Conservation (phyloP, 2,329 filamentous ascomycete species). For the Neofusicoccum sp. region DNA sequence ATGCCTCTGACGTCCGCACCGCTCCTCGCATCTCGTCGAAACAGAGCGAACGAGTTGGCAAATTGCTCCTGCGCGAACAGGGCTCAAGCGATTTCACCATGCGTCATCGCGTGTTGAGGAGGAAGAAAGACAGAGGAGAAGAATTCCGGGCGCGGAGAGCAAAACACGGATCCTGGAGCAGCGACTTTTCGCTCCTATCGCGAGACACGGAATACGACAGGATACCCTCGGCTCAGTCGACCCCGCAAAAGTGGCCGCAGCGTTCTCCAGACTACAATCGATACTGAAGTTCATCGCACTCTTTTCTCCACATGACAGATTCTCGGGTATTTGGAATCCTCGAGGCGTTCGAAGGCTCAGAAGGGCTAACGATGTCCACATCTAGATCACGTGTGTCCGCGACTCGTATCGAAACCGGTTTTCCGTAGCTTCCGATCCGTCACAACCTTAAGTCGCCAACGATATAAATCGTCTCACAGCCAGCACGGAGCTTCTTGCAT, state of each 20-base stretch:
- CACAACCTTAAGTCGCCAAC: no score
- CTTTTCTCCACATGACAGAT: no score
- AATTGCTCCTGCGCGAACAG: conserved; percentile 7
- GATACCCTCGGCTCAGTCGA: not conserved
- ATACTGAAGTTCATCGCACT: no score
- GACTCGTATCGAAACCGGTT: no score
- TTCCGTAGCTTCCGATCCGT: no score
- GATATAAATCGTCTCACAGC: no score
- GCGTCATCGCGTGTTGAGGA: conserved; percentile 4
- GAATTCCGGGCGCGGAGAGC: not conserved
- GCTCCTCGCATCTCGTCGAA: not conserved
- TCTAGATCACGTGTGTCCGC: no score
- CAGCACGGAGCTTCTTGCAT: no score
- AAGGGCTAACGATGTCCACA: no score
- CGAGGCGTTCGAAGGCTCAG: no score
- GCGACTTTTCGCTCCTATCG: conserved; percentile 1
- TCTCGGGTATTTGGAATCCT: no score
- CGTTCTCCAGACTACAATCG: not conserved
- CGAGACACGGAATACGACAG: not conserved
- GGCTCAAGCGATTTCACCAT: not conserved
- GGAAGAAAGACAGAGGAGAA: not conserved
- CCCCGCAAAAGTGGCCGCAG: not conserved
- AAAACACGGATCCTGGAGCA: not conserved
- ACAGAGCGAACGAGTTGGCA: not conserved
- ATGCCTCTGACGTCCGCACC: not conserved